Percentiles rank a stretch among this genome's conserved stretches.
These are phyloP conservation scores for Cicer pinnatifidum DNA, from an alignment of 306 rosid species.

Conservation along the genomic window DNA sequence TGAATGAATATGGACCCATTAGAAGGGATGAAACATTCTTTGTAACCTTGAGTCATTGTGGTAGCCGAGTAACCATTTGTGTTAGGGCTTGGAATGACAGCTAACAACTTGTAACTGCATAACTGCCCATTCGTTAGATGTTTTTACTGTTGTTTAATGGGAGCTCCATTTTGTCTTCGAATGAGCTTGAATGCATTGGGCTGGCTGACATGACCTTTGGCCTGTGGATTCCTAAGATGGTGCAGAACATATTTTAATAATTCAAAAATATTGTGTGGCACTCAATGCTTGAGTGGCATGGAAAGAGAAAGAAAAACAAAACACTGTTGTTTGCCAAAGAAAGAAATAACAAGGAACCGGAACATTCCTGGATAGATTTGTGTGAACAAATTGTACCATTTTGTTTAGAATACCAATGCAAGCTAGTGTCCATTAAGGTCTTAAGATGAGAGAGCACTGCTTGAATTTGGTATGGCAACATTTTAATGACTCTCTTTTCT, in stretches of 20 bases:
- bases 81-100: background rate
- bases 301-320: conserved; percentile 22
- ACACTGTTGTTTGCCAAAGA: conserved; percentile 6
- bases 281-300: conserved; percentile 7
- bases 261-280: background rate
- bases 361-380: background rate
- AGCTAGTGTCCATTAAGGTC: background rate
- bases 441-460: background rate
- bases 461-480: background rate
- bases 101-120: background rate
- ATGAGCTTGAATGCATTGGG: background rate
- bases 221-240: background rate
- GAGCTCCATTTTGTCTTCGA: conserved; percentile 2
- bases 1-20: background rate
- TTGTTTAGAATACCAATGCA: conserved; percentile 5
- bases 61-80: conserved; percentile 4
- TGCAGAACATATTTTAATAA: too few relatives aligned
- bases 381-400: conserved; percentile 1
- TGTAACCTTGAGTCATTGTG: background rate
- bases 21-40: background rate
- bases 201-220: background rate
- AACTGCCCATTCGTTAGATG: background rate
- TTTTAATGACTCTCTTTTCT: background rate
- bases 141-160: background rate
- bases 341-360: background rate